Evolutionary conservation across 225 moss, liverwort and hornwort genomes (phyloP), one percentile per base, ranked within the genome.

Genomic region (Climacium dendroides): DNA sequence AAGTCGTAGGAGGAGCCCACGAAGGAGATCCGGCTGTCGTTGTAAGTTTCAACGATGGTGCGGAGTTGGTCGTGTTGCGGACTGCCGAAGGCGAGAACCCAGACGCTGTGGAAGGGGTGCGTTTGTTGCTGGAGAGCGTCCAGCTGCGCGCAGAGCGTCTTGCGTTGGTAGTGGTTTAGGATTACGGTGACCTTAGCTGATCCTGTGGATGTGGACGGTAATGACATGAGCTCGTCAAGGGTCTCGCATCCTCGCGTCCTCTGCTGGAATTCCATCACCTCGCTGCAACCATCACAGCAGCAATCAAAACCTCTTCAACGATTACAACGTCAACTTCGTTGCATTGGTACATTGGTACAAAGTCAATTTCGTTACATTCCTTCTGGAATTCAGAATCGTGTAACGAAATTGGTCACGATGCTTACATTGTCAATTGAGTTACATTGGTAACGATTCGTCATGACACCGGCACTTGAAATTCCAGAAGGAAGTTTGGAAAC

Each of bases 61-160:
- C 94, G 87, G 19, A 98, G 85, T 64, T 95, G 91, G 39, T 90
- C 89, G 65, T 91, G 92, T 63, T 95, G 92, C 55, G 96, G 96
- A 82, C 96, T 96, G 37, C 95, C 97, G 64, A 98, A 97, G 20
- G 98, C 97, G 28, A 98, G 90, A 70, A 98, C 96, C 98, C 98
- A 98, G 41, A 98, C 85, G 43, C 90, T 94, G 90, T 98, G 93
- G 82, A 96, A 94, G 43, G 93, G 90, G 28, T 94, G 91, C 54
- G 94, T 95, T 84, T 98, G 98, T 25, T 91, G 89, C 59, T 94
- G 82, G 65, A 98, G 85, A 50, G 96, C 93, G 74, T 98, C 97
- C 61, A 98, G 90, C 90, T 98, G 98, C 29, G 97, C 90, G 86
- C 98, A 98, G 19, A 98, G 94, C 55, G 98, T 97, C 79, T 92